phyloP scores from a whole-genome alignment of 1,139 yeast species.

The Diutina scorzettiae region DNA sequence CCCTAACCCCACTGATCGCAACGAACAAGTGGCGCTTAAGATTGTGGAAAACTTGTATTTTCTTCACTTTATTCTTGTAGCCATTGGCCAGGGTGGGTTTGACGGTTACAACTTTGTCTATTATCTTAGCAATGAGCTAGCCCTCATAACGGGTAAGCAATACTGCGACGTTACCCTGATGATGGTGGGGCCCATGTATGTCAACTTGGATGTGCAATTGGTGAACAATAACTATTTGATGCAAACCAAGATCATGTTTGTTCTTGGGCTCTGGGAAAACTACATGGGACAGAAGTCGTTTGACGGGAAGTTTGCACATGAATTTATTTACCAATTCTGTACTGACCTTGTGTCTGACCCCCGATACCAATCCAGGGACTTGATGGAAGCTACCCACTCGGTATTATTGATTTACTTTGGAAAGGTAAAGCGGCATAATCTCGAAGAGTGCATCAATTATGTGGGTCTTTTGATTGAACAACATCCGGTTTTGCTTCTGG shows the following conservation, averaged over 20 bases:
- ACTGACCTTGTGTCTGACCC: conserved; percentile 27
- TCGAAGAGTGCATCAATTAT: conserved; percentile 16
- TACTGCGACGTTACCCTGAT: neutral
- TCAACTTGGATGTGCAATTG: conserved; percentile 24
- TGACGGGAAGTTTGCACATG: conserved; percentile 15
- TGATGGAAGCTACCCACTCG: conserved; percentile 59
- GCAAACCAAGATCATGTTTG: conserved; percentile 41
- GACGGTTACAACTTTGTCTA: conserved; percentile 59
- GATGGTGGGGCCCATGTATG: conserved; percentile 6
- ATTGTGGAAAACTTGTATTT: conserved; percentile 38
- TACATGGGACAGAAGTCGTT: conserved; percentile 27
- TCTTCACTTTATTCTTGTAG: conserved; percentile 41
- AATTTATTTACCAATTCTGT: conserved; percentile 30
- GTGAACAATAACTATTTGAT: conserved; percentile 23
- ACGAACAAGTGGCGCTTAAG: conserved; percentile 2
- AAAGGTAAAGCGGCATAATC: conserved; percentile 7
- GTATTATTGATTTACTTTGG: conserved; percentile 41
- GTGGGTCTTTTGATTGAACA: conserved; percentile 27
- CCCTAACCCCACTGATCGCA: neutral
- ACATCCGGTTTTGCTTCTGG: conserved; percentile 45
- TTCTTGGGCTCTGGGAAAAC: conserved; percentile 48
- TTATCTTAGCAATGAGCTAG: conserved; percentile 36
- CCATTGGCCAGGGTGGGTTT: conserved; percentile 62
- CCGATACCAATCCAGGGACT: conserved; percentile 18
- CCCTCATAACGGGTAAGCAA: conserved; percentile 10